Conservation (phyloP, 139 green algal genomes). For the Trebouxia sp. region DNA sequence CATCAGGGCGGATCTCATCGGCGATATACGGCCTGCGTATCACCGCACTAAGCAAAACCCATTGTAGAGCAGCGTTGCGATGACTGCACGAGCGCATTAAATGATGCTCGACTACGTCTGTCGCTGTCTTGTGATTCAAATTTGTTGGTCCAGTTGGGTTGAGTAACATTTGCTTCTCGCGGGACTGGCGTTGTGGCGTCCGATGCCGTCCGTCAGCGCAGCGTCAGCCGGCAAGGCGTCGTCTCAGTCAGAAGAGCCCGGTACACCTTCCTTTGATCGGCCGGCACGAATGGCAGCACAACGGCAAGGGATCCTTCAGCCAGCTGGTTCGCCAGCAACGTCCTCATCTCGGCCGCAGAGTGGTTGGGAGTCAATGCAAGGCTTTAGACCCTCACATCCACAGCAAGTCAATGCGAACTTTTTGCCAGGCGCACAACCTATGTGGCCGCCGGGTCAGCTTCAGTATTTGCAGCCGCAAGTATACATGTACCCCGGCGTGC, state of each 20-base stretch:
- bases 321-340: not conserved
- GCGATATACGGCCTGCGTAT: too few species aligned
- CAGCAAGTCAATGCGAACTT: not conserved
- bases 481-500: slow-evolving; percentile 7
- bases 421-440: not conserved
- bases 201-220: not conserved
- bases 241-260: not conserved
- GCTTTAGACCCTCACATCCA: not conserved
- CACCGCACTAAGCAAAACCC: too few species aligned
- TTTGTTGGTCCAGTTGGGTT: not conserved
- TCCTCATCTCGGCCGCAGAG: not conserved
- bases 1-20: too few species aligned
- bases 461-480: slow-evolving; percentile 22
- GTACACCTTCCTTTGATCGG: not conserved
- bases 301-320: not conserved
- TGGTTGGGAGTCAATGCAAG: not conserved
- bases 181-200: not conserved
- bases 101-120: too few species aligned
- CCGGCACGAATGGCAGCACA: not conserved
- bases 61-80: too few species aligned
- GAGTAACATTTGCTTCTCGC: not conserved
- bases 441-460: not conserved
- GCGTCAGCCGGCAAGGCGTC: not conserved
- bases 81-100: too few species aligned
- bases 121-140: too few species aligned